A percentile compares a stretch with the other conserved stretches of the same genome.
phyloP scores from a whole-genome alignment of 805 yeast genomes.

The Brettanomyces anomalus region DNA sequence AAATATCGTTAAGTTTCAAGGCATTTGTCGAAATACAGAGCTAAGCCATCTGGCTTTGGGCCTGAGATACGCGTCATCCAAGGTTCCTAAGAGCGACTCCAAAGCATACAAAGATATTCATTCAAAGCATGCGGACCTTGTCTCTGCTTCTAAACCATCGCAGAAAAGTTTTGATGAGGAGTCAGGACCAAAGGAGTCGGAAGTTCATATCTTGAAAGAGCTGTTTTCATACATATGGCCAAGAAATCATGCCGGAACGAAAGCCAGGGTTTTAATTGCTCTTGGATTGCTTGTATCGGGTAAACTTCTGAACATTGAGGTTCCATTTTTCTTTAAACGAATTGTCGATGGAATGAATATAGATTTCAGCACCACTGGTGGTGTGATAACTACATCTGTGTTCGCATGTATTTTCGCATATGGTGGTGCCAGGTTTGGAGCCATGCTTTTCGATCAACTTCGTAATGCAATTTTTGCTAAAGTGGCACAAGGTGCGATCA shows the following conservation, averaged over 20 bases:
- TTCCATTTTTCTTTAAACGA: conserved; percentile 85
- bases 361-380: conserved; percentile 64
- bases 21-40: no score
- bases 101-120: no score
- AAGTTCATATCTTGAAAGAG: conserved; percentile 50
- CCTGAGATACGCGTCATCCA: no score
- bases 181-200: conserved; percentile 11
- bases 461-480: conserved; percentile 93
- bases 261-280: conserved; percentile 69
- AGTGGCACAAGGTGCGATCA: conserved; percentile 91
- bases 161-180: background rate
- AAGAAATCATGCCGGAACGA: conserved; percentile 53
- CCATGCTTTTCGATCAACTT: conserved; percentile 89
- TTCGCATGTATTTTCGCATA: conserved; percentile 71
- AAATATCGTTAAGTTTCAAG: no score
- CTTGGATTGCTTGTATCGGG: conserved; percentile 65
- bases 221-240: conserved; percentile 77
- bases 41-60: no score
- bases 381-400: conserved; percentile 50
- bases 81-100: no score
- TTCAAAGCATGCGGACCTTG: conserved; percentile 5
- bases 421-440: conserved; percentile 90
- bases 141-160: conserved; percentile 9
- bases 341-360: conserved; percentile 90
- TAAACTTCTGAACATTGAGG: conserved; percentile 86